A percentile compares a stretch with the other conserved stretches of the same genome.
These are phyloP conservation scores for Agrostemma githago DNA, from an alignment of 148 eudicot genomes.

Conservation along the genomic window DNA sequence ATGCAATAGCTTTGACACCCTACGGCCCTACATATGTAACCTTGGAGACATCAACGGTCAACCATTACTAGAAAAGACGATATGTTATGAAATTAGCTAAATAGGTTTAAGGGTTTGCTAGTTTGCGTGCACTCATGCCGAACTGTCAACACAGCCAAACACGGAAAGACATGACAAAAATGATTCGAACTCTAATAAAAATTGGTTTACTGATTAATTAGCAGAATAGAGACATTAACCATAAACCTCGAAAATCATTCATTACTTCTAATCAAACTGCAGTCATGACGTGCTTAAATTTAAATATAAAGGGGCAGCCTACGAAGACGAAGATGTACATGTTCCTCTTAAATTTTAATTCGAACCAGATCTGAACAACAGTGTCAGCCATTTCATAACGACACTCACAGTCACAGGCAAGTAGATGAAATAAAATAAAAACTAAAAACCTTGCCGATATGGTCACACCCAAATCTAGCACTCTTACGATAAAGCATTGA, in stretches of 20 bases:
- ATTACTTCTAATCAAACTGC: not conserved
- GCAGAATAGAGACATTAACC: not conserved
- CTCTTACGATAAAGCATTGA: not conserved
- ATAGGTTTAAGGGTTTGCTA: not conserved
- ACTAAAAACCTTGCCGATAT: too few species aligned
- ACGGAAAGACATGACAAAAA: not conserved
- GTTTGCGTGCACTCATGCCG: not conserved
- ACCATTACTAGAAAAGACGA: not conserved
- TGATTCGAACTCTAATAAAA: not conserved
- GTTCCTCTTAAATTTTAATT: not conserved
- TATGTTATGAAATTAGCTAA: not conserved
- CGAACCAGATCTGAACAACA: not conserved
- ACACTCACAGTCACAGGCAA: not conserved
- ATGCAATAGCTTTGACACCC: too few species aligned
- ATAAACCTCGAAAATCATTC: not conserved
- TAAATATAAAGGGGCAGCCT: not conserved
- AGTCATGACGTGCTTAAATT: not conserved
- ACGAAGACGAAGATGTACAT: not conserved
- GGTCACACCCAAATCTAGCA: not conserved
- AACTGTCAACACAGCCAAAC: slow-evolving; percentile 1
- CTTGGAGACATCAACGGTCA: not conserved
- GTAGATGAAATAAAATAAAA: not conserved
- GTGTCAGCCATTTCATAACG: not conserved
- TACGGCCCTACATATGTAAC: not conserved
- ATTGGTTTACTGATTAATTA: not conserved